phyloP scores from a whole-genome alignment of 2,329 filamentous ascomycete species.

The Scleromitrula shiraiana region DNA sequence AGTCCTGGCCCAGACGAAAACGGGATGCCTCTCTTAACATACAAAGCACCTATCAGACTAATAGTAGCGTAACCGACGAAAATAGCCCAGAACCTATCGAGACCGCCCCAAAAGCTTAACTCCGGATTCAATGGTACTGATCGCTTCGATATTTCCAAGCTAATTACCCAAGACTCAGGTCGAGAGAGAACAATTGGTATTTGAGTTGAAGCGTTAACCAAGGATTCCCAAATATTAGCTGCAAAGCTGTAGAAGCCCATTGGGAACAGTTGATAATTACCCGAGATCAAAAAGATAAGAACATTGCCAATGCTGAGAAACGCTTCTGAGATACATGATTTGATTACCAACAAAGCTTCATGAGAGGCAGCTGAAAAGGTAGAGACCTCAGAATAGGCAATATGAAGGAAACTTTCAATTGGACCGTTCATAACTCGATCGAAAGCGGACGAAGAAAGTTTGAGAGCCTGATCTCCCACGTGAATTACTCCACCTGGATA shows the following conservation, averaged over 20 bases:
- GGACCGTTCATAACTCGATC: conserved; percentile 40
- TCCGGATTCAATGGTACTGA: conserved; percentile 39
- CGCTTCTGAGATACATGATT: conserved; percentile 40
- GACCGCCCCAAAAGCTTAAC: conserved; percentile 59
- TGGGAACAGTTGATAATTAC: conserved; percentile 34
- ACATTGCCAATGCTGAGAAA: conserved; percentile 34
- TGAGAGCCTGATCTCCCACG: conserved; percentile 12
- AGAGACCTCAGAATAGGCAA: conserved; percentile 53
- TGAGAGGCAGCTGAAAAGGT: conserved; percentile 73
- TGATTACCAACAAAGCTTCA: conserved; percentile 55
- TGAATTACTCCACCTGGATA: conserved; percentile 3
- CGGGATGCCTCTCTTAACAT: conserved; percentile 65
- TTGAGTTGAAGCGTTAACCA: no score
- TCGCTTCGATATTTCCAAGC: conserved; percentile 39
- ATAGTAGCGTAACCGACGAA: conserved; percentile 73
- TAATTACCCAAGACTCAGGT: conserved; percentile 51
- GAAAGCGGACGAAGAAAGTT: conserved; percentile 23
- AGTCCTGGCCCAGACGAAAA: conserved; percentile 48
- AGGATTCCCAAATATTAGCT: no score
- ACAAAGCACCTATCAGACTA: conserved; percentile 65
- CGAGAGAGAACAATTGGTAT: conserved; percentile 34
- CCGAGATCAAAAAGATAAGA: conserved; percentile 38
- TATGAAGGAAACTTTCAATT: conserved; percentile 38
- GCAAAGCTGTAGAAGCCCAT: no score
- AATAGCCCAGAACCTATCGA: conserved; percentile 64